Base-by-base conservation (phyloP, 2,329 filamentous ascomycete genomes). In the Fusarium sp. region DNA sequence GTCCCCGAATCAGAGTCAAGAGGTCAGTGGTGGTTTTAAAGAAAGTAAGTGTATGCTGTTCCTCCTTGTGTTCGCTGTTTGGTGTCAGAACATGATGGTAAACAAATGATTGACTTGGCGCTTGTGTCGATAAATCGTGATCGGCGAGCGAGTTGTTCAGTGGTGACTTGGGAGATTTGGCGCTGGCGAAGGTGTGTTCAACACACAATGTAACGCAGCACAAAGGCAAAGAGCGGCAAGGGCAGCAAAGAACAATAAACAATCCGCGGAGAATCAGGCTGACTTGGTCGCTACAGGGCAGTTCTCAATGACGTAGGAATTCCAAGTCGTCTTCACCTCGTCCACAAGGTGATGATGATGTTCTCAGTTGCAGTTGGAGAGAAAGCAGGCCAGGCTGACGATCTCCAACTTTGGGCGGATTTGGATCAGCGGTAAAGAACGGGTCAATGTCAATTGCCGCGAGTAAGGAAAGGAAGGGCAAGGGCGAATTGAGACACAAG, bases 71-170 rank as follows among this genome's bases (percentile, higher is more conserved):
- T 65, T 76, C 57, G 65, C 42, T 41, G 60, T 63, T 41, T 73
- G 39, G 36, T 69, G 60, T 78, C 75, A 78, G 69, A 77, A 70
- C 76, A 78, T 78, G 63, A 48, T 71, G 53, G 56, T 75, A 38
- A 66, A 38, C 39, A 53, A 56, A 48, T 48, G 56, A 54, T 54
- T 59, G 66, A 63, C 38, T 70, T 70, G 55, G 42, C 38, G 42
- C 53, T 73, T 48, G 47, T 66, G 45, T 62, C 57, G 48, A 66
- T 64, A 73, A 63, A 70, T 70, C 53, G 51, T 63, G 72, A 63
- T 73, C 64, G 66, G 50, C 63, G 55, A 74, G 57, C 30, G 32
- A 47, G 53, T 39, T 64, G 66, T 60, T 75, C 63, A 45, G 60
- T 44, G 50, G 58, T 63, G 73, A 59, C 42, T 73, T 56, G 45